Percentiles rank a stretch among this genome's conserved stretches.
These are phyloP conservation scores for Hypomyces perniciosus DNA, from an alignment of 2,329 filamentous ascomycete genomes.

Conservation along the genomic window DNA sequence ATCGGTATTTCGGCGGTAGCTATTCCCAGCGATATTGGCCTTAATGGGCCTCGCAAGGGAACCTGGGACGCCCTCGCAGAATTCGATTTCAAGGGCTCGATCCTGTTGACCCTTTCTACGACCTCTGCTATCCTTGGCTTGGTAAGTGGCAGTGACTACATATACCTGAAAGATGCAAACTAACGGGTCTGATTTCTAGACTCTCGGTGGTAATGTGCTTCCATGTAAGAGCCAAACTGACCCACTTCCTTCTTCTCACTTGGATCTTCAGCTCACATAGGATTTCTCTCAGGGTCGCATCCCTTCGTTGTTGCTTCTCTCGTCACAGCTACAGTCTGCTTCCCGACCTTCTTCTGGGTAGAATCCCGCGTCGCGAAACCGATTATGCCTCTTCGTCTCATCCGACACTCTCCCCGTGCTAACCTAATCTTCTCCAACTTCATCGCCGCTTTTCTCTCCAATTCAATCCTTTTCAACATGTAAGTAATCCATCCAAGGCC, in stretches of 20 bases:
- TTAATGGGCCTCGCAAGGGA: conserved; percentile 38
- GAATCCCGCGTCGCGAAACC: conserved; percentile 47
- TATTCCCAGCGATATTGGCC: conserved; percentile 48
- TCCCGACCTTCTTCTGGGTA: conserved; percentile 46
- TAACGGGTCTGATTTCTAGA: conserved; percentile 31
- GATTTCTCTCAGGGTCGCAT: conserved; percentile 42
- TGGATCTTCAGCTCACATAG: not conserved
- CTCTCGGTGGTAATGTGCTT: conserved; percentile 58
- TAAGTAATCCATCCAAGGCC: conserved; percentile 24
- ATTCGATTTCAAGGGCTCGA: conserved; percentile 53
- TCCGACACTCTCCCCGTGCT: conserved; percentile 44
- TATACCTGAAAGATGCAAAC: not conserved
- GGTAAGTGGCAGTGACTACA: conserved; percentile 29
- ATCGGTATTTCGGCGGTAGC: conserved; percentile 39
- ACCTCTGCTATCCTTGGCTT: conserved; percentile 55
- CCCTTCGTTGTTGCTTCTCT: conserved; percentile 51
- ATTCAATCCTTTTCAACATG: conserved; percentile 56
- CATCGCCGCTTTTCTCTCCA: conserved; percentile 44
- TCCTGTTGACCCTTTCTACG: conserved; percentile 46
- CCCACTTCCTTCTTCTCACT: not conserved
- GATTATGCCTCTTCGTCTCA: conserved; percentile 54
- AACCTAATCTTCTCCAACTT: conserved; percentile 54
- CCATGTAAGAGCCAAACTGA: conserved; percentile 38
- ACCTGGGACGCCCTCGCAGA: conserved; percentile 44
- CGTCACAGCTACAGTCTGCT: conserved; percentile 39